Conservation (phyloP, 805 yeast species). For the Candida awuae region DNA sequence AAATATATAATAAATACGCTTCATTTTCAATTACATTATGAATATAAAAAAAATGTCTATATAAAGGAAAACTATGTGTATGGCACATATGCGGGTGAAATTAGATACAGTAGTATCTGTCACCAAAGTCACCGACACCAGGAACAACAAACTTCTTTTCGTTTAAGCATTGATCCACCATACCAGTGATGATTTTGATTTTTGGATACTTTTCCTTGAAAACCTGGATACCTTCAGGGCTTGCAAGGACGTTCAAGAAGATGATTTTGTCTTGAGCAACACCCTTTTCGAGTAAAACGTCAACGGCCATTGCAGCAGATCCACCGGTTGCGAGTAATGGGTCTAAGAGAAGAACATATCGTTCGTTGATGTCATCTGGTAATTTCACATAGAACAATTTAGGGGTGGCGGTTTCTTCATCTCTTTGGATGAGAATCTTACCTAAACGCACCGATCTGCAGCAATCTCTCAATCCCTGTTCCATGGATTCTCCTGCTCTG, state of each 20-base stretch:
- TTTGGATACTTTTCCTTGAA: slow-evolving; percentile 76
- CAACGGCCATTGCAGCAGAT: slow-evolving; percentile 94
- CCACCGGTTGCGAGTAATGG: slow-evolving; percentile 99
- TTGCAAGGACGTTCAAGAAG: slow-evolving; percentile 84
- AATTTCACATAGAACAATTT: slow-evolving; percentile 87
- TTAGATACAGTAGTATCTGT: slow-evolving; percentile 87
- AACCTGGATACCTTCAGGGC: slow-evolving; percentile 86
- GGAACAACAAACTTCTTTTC: slow-evolving; percentile 82
- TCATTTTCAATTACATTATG: too few relatives aligned
- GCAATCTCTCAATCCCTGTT: slow-evolving; percentile 95
- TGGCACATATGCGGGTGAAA: too few relatives aligned
- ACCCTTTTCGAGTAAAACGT: slow-evolving; percentile 79
- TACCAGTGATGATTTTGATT: slow-evolving; percentile 87
- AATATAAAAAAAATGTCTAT: not conserved
- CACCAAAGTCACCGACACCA: slow-evolving; percentile 97
- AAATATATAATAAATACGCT: too few relatives aligned
- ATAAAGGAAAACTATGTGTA: slow-evolving; percentile 1
- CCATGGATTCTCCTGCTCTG: slow-evolving; percentile 99
- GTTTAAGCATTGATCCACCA: slow-evolving; percentile 79
- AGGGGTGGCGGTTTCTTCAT: slow-evolving; percentile 94
- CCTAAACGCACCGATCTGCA: slow-evolving; percentile 95
- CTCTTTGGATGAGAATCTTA: slow-evolving; percentile 92
- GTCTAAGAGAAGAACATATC: slow-evolving; percentile 86
- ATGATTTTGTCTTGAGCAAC: slow-evolving; percentile 81
- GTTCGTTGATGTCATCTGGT: slow-evolving; percentile 82